Base-by-base conservation (phyloP, 106 monocot species). In the Apostasia shenzhenica region DNA sequence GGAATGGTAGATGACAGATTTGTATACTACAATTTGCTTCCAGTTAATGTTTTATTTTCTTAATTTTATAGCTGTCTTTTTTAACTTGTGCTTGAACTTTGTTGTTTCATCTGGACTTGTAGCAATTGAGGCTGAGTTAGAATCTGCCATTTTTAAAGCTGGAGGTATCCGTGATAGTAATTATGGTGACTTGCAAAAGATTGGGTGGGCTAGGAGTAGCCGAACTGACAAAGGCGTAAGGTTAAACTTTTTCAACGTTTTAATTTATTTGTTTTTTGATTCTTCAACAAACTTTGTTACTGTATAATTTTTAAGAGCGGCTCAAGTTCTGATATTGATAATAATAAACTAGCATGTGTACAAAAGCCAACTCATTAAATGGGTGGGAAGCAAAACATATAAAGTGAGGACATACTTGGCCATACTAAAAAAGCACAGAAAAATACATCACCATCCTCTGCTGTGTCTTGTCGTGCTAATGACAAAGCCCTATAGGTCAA, bases 151-250 rank as follows among this genome's bases (percentile, higher is more conserved):
- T 66, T 92, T 76, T 69, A 97, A 86, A 78, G 84, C 92, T 41
- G 95, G 95, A 40, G 95, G 95, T 1, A 97, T 97, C 61, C 89
- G 52, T 73, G 80, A 83, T 48, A 92, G 80, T 81, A 92, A 92
- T 75, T 92, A 76, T 81, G 92, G 92, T 41, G 44, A 97, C 55
- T 70, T 97, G 45, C 80, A 92, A n/a, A 97, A 85, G 79, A 73
- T 97, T 77, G 86, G 89, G 10, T 97, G 95, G 95, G 78, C 76
- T 8, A 84, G 95, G 69, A 97, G 95, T 75, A 97, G 95, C 71
- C 48, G 92, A 59, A 97, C 95, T 70, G 95, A 97, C 68, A 97
- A 89, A 84, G 95, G 89, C 57, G 95, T 95, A 81, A 76, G 88
- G 58, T 42, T 26, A 6, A 60, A 42, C 37, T 7, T 4, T 60